Evolutionary conservation across 1,284 basidiomycete genomes (phyloP).

Genomic region (Melampsora americana): DNA sequence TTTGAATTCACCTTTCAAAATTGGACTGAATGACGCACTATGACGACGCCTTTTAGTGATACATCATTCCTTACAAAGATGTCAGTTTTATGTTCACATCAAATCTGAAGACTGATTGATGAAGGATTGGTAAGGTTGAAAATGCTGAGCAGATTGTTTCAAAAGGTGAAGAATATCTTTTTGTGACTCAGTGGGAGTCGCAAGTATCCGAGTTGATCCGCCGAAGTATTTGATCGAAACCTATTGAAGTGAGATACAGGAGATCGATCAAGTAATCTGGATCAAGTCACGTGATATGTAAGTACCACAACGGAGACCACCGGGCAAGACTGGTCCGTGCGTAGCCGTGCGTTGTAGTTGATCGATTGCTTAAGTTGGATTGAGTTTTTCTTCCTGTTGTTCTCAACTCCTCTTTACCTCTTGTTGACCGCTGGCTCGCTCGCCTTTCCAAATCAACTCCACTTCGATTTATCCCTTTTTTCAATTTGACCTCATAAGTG

Average conservation of each 20-base stretch:
- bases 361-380: neutral
- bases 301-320: neutral
- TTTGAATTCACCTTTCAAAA: too few species aligned
- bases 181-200: too few species aligned
- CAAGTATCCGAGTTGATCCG: too few species aligned
- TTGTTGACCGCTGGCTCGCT: neutral
- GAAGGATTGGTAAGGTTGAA: too few species aligned
- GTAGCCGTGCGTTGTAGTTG: neutral
- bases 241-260: slow-evolving; percentile 14
- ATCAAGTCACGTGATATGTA: neutral
- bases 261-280: neutral
- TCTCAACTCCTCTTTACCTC: neutral
- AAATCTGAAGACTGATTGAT: too few species aligned
- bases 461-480: neutral
- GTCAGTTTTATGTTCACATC: too few species aligned
- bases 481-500: neutral
- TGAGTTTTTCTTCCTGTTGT: too few species aligned
- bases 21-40: too few species aligned
- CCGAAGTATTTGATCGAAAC: neutral
- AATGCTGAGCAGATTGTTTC: too few species aligned
- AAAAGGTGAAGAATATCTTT: too few species aligned
- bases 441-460: neutral
- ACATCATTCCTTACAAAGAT: too few species aligned
- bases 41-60: too few species aligned
- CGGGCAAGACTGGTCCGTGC: slow-evolving; percentile 9